Evolutionary conservation across 768 basidiomycete genomes (phyloP), one percentile per base, ranked within the genome.

Genomic region (Hirschioporus abietinus): DNA sequence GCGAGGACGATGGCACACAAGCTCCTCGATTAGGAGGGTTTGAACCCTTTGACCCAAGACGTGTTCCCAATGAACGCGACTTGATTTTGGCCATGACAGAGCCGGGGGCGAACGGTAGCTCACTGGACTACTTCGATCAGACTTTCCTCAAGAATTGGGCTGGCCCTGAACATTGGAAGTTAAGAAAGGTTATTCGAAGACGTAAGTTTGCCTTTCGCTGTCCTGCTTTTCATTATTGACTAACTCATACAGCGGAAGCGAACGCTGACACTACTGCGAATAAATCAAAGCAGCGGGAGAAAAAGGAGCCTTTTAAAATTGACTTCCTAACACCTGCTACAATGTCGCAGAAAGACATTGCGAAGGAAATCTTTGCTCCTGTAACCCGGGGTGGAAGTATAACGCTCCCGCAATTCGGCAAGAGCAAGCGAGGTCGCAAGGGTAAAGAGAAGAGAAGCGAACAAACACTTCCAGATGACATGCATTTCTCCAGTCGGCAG

Each of bases 151-250:
- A 93, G 83, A 96, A 96, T 71, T 99, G 97, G 97, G 97, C 97
- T 3, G 97, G 97, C 0, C 96, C 96, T 8, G 94, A 99, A 76
- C 97, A 99, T 74, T 99, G 97, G 96, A 99, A 96, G 75, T 76
- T 99, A 72, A 81, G 91, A 68, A 91, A 88, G 73, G 83, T 88
- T n/a, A 81, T 94, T 64, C 85, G 91, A 67, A 86, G 84, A 81
- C 84, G 94, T 96, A 69, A 77, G 87, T 60, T 20, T 35, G 20
- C 30, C 8, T 24, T 58, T 15, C 42, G 35, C 27, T 23, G 26
- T n/a, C 59, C 23, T 20, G 15, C 12, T 30, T 25, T 35, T 59
- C 7, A 17, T 62, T 62, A 15, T 61, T 12, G 25, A 63, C 62
- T 52, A 24, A 26, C 63, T 66, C 60, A 63, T 66, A 72, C 76